Base-by-base conservation (phyloP, 345 rosid species). In the Dipteronia dyeriana region DNA sequence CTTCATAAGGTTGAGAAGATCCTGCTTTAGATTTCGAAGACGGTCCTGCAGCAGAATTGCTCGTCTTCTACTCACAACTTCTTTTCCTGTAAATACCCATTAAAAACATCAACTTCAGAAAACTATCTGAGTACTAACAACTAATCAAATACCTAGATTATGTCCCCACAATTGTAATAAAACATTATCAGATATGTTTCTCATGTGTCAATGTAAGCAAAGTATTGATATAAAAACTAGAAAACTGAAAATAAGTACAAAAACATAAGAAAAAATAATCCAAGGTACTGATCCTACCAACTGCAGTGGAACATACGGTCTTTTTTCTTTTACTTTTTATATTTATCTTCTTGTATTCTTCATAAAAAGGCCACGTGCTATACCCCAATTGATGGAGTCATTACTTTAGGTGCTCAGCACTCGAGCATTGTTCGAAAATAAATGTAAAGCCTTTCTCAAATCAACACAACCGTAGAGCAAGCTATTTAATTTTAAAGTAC, bases 1-100 rank as follows among this genome's bases (percentile, higher is more conserved):
- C 76, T 74, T 96, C 97, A 8, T 86, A 82, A 31, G 93, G 67
- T 84, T 91, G 98, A 64, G 94, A 94, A 74, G 89, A 75, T 23
- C 91, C 92, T 0, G 78, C 82, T 84, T 88, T 92, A 0, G 93
- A 82, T 75, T 93, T 95, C 7, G 94, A 81, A 13, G 91, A 85
- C 12, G 84, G 23, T 25, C 86, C 91, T 1, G 85, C 64, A 61
- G 86, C 41, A 34, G 90, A 73, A 70, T 83, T 80, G 71, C 85
- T 88, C 85, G 78, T 87, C 64, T 45, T 85, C 23, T 49, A 41
- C 5, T 26, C 54, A 60, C 74, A 9, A 60, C 6, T 60, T 43
- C 22, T 43, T 51, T 61, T 53, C 59, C 62, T 60, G 0, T 47
- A 12, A 9, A 31, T 41, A 45, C 31, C 70, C 43, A n/a, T 29